A percentile compares a stretch with the other conserved stretches of the same genome.
Evolutionary conservation across 192 early-diverging fungal species (phyloP).

Genomic region (Spinellus fusiger): DNA sequence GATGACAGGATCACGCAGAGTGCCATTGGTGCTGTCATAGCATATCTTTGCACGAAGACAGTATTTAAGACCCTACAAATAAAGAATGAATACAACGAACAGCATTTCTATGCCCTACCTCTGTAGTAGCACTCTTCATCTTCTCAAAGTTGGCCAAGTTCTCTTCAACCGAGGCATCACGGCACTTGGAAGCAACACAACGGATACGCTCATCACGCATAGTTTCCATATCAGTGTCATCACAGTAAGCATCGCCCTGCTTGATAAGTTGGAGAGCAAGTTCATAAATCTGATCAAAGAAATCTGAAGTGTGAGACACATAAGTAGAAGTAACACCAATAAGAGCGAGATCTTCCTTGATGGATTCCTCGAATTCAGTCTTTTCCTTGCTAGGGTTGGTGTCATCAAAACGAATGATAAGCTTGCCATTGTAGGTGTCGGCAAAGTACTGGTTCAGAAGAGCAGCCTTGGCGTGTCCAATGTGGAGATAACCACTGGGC

Average conservation of each 20-base stretch:
- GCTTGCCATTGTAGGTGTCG: constrained; percentile 77
- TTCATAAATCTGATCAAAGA: constrained; percentile 85
- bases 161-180: constrained; percentile 83
- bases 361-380: constrained; percentile 90
- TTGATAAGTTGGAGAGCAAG: constrained; percentile 81
- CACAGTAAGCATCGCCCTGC: constrained; percentile 87
- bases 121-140: constrained; percentile 84
- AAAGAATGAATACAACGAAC: no score
- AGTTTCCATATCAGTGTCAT: constrained; percentile 79
- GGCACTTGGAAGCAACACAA: constrained; percentile 74
- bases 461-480: constrained; percentile 99
- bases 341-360: constrained; percentile 88
- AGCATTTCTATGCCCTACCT: no score
- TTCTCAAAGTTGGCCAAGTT: constrained; percentile 87
- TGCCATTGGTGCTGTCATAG: constrained; percentile 80
- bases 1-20: constrained; percentile 94
- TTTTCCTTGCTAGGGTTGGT: constrained; percentile 98
- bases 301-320: constrained; percentile 87
- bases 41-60: constrained; percentile 95
- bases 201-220: constrained; percentile 87
- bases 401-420: constrained; percentile 97
- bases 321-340: constrained; percentile 77
- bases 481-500: constrained; percentile 97
- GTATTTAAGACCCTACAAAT: constrained; percentile 60
- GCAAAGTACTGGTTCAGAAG: constrained; percentile 98